Evolutionary conservation across 2,329 filamentous ascomycete genomes (phyloP).

Genomic region (Xylaria sp.): DNA sequence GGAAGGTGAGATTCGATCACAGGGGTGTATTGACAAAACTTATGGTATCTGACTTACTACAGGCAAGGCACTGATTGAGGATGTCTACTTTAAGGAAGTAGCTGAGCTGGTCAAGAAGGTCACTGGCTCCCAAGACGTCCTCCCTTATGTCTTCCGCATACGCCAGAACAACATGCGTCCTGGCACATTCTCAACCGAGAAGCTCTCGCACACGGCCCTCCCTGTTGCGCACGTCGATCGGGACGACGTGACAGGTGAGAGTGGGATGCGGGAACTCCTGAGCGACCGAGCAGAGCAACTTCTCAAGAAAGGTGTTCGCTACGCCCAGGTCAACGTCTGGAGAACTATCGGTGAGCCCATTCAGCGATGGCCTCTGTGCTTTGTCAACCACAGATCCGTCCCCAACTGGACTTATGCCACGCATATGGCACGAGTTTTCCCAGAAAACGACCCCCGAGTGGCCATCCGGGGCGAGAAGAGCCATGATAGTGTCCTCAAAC

Average conservation of each 20-base stretch:
- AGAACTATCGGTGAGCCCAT: slow-evolving; percentile 44
- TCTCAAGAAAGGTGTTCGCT: slow-evolving; percentile 43
- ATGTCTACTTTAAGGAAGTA: slow-evolving; percentile 46
- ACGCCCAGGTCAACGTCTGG: slow-evolving; percentile 47
- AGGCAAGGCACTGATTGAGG: slow-evolving; percentile 44
- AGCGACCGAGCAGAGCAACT: slow-evolving; percentile 41
- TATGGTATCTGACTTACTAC: slow-evolving; percentile 24
- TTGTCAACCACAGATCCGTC: slow-evolving; percentile 43
- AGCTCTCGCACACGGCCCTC: slow-evolving; percentile 43
- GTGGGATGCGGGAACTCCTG: slow-evolving; percentile 43
- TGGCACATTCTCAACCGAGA: slow-evolving; percentile 42
- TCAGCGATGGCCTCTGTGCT: slow-evolving; percentile 45
- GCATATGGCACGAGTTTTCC: slow-evolving; percentile 43
- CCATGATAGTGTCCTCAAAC: slow-evolving; percentile 46
- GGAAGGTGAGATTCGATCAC: slow-evolving; percentile 37
- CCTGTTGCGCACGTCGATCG: slow-evolving; percentile 46
- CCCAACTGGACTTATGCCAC: slow-evolving; percentile 43
- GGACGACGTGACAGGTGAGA: slow-evolving; percentile 43
- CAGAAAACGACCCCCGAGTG: slow-evolving; percentile 44
- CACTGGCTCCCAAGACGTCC: slow-evolving; percentile 43
- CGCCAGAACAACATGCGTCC: slow-evolving; percentile 44
- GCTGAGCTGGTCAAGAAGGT: slow-evolving; percentile 44
- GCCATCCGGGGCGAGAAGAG: slow-evolving; percentile 44
- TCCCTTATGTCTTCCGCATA: slow-evolving; percentile 46
- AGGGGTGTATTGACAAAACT: neutral